phyloP scores from a whole-genome alignment of 495 filamentous ascomycete species.

The Penicillium turbatum region DNA sequence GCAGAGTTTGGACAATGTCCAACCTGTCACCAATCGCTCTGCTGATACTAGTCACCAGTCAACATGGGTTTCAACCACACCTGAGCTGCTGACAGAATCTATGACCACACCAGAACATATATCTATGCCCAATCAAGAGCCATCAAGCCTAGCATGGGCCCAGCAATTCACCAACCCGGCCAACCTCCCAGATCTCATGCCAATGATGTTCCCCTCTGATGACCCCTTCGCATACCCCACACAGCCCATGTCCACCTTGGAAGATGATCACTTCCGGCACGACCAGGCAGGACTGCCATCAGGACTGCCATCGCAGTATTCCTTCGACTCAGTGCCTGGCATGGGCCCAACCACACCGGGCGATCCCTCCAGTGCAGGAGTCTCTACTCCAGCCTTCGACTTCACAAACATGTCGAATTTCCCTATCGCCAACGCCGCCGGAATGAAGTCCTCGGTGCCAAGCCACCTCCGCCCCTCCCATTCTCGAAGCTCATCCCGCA shows the following conservation, averaged over 20 bases:
- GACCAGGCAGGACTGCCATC: slow-evolving; percentile 17
- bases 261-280: slow-evolving; percentile 47
- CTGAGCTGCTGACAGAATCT: slow-evolving; percentile 31
- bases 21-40: slow-evolving; percentile 19
- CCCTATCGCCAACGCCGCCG: slow-evolving; percentile 16
- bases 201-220: slow-evolving; percentile 87
- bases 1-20: slow-evolving; percentile 34
- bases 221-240: slow-evolving; percentile 90
- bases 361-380: slow-evolving; percentile 15
- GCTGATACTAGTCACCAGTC: slow-evolving; percentile 21
- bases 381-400: slow-evolving; percentile 28
- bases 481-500: slow-evolving; percentile 25
- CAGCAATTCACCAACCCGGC: slow-evolving; percentile 32
- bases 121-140: slow-evolving; percentile 23
- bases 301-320: slow-evolving; percentile 14
- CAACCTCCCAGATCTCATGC: slow-evolving; percentile 66
- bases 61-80: slow-evolving; percentile 30
- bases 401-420: slow-evolving; percentile 30
- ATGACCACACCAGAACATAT: slow-evolving; percentile 32
- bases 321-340: slow-evolving; percentile 15
- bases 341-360: slow-evolving; percentile 20
- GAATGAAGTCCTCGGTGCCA: slow-evolving; percentile 28
- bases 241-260: slow-evolving; percentile 68
- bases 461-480: slow-evolving; percentile 24
- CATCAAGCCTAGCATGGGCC: slow-evolving; percentile 24